phyloP scores from a whole-genome alignment of 345 rosid genomes.

The Rhizophora mangle region DNA sequence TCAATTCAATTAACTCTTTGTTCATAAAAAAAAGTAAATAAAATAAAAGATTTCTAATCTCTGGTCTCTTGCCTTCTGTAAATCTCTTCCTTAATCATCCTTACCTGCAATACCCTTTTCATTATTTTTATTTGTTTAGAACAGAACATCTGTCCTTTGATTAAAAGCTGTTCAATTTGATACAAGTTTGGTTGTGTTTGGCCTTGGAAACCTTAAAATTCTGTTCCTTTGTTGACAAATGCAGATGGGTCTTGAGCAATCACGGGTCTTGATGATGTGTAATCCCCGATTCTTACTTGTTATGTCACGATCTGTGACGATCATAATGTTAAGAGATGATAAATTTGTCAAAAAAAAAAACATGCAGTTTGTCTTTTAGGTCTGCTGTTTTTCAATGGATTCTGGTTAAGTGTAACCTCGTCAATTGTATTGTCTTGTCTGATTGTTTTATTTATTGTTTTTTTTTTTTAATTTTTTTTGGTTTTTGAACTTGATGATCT shows the following conservation, averaged over 20 bases:
- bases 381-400: conserved; percentile 12
- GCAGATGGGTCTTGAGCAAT: conserved; percentile 51
- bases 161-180: conserved; percentile 35
- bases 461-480: conserved; percentile 3
- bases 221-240: conserved; percentile 35
- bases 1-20: background rate
- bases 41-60: background rate
- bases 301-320: conserved; percentile 40
- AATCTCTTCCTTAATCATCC: conserved; percentile 16
- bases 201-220: conserved; percentile 23
- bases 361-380: conserved; percentile 7
- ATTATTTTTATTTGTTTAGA: background rate
- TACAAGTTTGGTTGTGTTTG: conserved; percentile 22
- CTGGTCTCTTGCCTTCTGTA: conserved; percentile 8
- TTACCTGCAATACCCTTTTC: conserved; percentile 15
- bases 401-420: conserved; percentile 20
- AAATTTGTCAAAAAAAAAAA: conserved; percentile 13
- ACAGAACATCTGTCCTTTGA: conserved; percentile 19
- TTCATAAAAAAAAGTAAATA: background rate
- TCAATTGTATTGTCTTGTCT: conserved; percentile 11
- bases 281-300: conserved; percentile 31
- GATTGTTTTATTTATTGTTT: conserved; percentile 22
- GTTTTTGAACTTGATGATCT: conserved; percentile 4
- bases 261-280: conserved; percentile 34
- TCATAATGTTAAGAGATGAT: conserved; percentile 33